Conservation (phyloP, 306 rosid species). For the Inga leiocalycina region DNA sequence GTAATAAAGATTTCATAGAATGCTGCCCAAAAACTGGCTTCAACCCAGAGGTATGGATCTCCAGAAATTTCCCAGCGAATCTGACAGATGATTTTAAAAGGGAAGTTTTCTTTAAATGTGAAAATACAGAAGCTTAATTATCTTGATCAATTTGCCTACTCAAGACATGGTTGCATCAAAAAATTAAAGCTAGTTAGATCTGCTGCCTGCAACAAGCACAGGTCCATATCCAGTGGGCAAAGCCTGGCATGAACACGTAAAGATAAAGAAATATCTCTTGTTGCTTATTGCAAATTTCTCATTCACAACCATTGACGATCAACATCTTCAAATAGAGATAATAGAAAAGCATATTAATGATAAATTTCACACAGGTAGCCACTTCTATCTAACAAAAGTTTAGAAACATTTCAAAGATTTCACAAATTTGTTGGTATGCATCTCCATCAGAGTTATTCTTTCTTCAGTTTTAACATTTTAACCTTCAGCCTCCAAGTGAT, state of each 20-base stretch:
- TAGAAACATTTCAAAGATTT: constrained; percentile 12
- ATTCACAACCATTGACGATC: constrained; percentile 11
- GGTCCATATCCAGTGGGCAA: not conserved
- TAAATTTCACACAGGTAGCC: not conserved
- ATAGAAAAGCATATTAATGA: not conserved
- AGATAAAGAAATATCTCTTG: not conserved
- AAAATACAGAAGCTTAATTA: not conserved
- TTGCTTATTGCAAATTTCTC: not conserved
- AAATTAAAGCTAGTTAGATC: not conserved
- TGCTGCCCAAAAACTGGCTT: not conserved
- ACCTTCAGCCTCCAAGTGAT: constrained; percentile 14
- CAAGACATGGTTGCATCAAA: not conserved
- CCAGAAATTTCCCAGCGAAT: constrained; percentile 4
- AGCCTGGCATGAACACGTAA: not conserved
- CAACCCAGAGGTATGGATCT: constrained; percentile 3
- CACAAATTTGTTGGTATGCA: constrained; percentile 1
- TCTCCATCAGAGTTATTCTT: constrained; percentile 6
- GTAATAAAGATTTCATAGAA: not conserved
- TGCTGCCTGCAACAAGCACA: not conserved
- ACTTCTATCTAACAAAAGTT: constrained; percentile 7
- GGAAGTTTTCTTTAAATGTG: not conserved
- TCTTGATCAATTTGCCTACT: not conserved
- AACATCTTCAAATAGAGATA: not conserved
- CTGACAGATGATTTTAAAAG: not conserved
- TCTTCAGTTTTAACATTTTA: not conserved